Conservation (phyloP, 805 yeast species). For the Kuraishia capsulata region DNA sequence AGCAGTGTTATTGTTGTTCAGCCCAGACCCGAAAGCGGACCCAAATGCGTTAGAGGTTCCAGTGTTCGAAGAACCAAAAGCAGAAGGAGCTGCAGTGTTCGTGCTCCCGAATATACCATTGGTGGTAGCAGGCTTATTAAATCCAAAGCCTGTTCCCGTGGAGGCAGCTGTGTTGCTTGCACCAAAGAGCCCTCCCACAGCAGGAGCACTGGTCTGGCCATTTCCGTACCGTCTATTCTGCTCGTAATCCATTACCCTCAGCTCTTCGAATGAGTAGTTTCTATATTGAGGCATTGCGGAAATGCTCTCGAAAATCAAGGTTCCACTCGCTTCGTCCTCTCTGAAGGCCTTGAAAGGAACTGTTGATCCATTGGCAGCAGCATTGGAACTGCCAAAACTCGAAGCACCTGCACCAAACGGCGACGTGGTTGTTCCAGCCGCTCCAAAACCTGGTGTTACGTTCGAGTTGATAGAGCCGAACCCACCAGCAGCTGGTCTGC, state of each 20-base stretch:
- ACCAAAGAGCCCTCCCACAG: slow-evolving; percentile 5
- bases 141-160: slow-evolving; percentile 14
- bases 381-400: slow-evolving; percentile 26
- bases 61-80: slow-evolving; percentile 14
- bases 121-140: slow-evolving; percentile 8
- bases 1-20: slow-evolving; percentile 10
- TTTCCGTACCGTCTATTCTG: slow-evolving; percentile 59
- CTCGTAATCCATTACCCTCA: slow-evolving; percentile 81
- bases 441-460: slow-evolving; percentile 17
- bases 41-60: slow-evolving; percentile 24
- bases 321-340: slow-evolving; percentile 63
- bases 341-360: slow-evolving; percentile 54
- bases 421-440: slow-evolving; percentile 20
- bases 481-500: slow-evolving; percentile 8
- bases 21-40: slow-evolving; percentile 10
- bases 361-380: slow-evolving; percentile 4
- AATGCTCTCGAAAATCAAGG: slow-evolving; percentile 62
- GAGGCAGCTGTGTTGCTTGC: slow-evolving; percentile 5
- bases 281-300: slow-evolving; percentile 87
- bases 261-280: slow-evolving; percentile 76
- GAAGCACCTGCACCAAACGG: slow-evolving; percentile 37
- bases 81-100: slow-evolving; percentile 9
- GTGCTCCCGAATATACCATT: slow-evolving; percentile 31
- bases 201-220: not conserved
- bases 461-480: slow-evolving; percentile 12